phyloP scores from a whole-genome alignment of 257 asterid species.

The Ballota nigra region DNA sequence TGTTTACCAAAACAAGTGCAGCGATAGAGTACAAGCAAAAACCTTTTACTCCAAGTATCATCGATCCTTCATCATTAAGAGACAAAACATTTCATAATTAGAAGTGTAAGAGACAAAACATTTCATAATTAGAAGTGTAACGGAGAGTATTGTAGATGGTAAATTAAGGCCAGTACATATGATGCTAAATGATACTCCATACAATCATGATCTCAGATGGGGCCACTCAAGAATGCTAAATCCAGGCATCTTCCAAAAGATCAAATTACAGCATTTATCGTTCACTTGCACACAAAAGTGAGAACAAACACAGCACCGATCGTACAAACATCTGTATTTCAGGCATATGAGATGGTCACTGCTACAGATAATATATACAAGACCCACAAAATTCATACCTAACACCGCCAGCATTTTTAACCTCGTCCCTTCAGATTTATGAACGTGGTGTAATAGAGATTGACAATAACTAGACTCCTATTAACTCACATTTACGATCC shows the following conservation, averaged over 20 bases:
- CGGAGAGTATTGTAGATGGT: too few species aligned
- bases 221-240: neutral
- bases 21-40: neutral
- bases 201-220: neutral
- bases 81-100: neutral
- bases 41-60: conserved; percentile 22
- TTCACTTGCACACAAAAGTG: neutral
- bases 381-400: conserved; percentile 15
- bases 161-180: neutral
- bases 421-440: neutral
- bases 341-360: conserved; percentile 18
- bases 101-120: neutral
- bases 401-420: too few species aligned
- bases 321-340: neutral
- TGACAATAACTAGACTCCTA: neutral
- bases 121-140: too few species aligned
- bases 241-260: neutral
- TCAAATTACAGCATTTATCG: neutral
- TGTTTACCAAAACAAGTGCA: conserved; percentile 9
- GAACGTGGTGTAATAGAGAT: conserved; percentile 12
- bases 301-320: neutral
- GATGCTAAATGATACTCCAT: conserved; percentile 6
- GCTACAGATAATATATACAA: neutral
- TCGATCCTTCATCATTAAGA: neutral
- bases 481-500: conserved; percentile 14